Base-by-base conservation (phyloP, 2,329 filamentous ascomycete genomes). In the Teratosphaeria destructans region DNA sequence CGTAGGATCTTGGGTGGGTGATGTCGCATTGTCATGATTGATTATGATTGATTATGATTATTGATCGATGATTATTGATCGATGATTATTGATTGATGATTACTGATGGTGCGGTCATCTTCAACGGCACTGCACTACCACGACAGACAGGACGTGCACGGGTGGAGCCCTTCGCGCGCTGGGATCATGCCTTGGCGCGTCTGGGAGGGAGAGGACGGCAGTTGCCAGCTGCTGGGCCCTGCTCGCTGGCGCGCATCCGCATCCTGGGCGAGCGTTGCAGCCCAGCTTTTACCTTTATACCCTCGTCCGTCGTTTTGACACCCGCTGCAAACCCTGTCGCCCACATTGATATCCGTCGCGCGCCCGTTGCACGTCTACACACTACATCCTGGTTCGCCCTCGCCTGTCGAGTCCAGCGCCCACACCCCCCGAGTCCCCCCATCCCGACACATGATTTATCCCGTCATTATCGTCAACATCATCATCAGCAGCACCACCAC, bases 251-350 rank as follows among this genome's bases (percentile, higher is more conserved):
- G n/a, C 32, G 19, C 14, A 35, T 29, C 23, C 6, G 11, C 11
- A 19, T 27, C 27, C 52, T 54, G 27, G 52, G 12, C 52, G 27
- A 32, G 52, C 32, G 52, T 54, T 32, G 52, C 27, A 54, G 52
- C 32, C 55, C 55, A 47, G 23, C 52, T 49, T 43, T 54, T n/a
- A 54, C 53, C 53, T 54, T 54, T 54, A 27, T 27, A 59, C 57
- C 57, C 57, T 59, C 57, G 57, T 55, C 53, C 57, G 23, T 49
- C 37, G 26, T 27, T 52, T 23, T 57, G 49, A 53, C 57, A 49
- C 57, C 57, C 29, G 57, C 57, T n/a, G 49, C 57, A 47, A 58
- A 58, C 57, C 57, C 57, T 58, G 57, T 58, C 57, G 32, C 29
- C 57, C 35, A 35, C 19, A 34, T 53, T 59, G 43, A 49, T 49